Evolutionary conservation across 129 eudicot species (phyloP), one percentile per base, ranked within the genome.

Genomic region (Lactuca sativa): DNA sequence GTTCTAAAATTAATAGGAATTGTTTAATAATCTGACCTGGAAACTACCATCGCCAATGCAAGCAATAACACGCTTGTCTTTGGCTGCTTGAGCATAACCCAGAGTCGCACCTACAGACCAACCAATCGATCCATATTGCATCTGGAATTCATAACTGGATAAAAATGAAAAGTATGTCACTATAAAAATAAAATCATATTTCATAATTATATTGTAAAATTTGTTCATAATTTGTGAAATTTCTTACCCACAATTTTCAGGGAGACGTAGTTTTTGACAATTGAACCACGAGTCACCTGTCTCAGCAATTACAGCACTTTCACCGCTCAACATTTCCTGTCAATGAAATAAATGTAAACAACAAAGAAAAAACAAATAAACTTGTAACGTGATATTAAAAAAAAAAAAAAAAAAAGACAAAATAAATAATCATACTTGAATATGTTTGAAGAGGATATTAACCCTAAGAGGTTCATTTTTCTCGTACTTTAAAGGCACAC

Each of bases 221-320:
- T 18, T 1, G 21, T 18, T 18, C 21, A 18, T 18, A 18, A 18
- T 18, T 18, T 18, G 21, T 1, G 21, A 18, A 18, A 18, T 18
- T 18, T 18, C 84, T 66, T 77, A 88, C 97, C 90, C 93, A 73
- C 97, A 88, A 65, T 81, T 85, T 69, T 88, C 85, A 37, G 97
- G 96, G 59, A 88, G 90, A 7, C 74, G 76, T 38, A 91, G 92
- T 88, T 91, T 91, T 60, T 88, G 97, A 82, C 97, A 91, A 48
- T 88, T 91, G 77, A 91, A 91, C 97, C 97, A 91, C 0, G 96
- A 91, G 70, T 91, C 97, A 40, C 97, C 97, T n/a, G 97, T 91
- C 80, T 91, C 93, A 16, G 97, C 93, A 67, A 91, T 88, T 11
- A 91, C 96, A 7, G 96, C 93, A 16, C 59, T 80, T 40, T 86